These are phyloP conservation scores for Xylariaceae sp. DNA, from an alignment of 2,329 filamentous ascomycete genomes.

Conservation along the genomic window DNA sequence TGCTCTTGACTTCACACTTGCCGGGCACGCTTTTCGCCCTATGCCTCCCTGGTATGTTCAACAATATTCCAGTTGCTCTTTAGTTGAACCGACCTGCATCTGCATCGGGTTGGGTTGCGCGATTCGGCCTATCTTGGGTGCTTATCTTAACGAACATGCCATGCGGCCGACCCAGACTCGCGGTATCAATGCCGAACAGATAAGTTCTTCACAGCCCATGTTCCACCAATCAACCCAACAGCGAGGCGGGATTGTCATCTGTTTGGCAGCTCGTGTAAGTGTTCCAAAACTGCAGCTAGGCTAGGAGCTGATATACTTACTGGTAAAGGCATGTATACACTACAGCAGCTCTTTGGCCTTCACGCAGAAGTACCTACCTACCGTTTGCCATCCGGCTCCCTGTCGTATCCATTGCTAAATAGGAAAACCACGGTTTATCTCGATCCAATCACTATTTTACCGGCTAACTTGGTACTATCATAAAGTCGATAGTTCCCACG, in stretches of 20 bases:
- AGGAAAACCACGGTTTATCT: not conserved
- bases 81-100: conserved; percentile 9
- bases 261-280: conserved; percentile 8
- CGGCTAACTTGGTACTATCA: not conserved
- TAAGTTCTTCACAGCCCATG: conserved; percentile 8
- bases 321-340: conserved; percentile 2
- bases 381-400: not conserved
- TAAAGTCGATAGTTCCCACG: not conserved
- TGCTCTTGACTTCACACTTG: not conserved
- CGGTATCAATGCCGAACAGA: conserved; percentile 15
- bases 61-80: conserved; percentile 8
- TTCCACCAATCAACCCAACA: not conserved
- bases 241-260: not conserved
- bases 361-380: not conserved
- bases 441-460: not conserved
- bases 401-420: not conserved
- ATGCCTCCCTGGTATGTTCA: not conserved
- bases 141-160: conserved; percentile 5
- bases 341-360: not conserved
- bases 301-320: conserved; percentile 10
- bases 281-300: conserved; percentile 12
- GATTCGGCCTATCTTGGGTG: conserved; percentile 11
- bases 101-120: conserved; percentile 6
- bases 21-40: not conserved
- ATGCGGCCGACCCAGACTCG: conserved; percentile 18